Evolutionary conservation across 257 asterid species (phyloP).

Genomic region (Solanum etuberosum): DNA sequence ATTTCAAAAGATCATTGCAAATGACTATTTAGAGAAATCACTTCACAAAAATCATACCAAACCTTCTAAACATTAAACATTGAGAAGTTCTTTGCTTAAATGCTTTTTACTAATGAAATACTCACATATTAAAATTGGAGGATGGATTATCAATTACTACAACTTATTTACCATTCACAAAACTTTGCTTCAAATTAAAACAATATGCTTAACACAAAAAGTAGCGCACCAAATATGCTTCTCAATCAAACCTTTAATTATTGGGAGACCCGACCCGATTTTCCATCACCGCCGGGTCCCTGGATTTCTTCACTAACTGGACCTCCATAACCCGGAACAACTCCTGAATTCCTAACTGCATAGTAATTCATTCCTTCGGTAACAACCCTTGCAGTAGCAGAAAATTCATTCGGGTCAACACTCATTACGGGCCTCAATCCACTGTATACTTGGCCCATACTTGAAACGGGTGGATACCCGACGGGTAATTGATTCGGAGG

Average conservation of each 20-base stretch:
- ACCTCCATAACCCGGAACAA: slow-evolving; percentile 48
- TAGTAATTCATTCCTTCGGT: slow-evolving; percentile 36
- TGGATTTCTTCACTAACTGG: slow-evolving; percentile 56
- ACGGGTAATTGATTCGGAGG: slow-evolving; percentile 53
- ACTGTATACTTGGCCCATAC: slow-evolving; percentile 41
- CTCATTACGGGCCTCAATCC: slow-evolving; percentile 27
- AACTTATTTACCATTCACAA: neutral
- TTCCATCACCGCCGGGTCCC: slow-evolving; percentile 31
- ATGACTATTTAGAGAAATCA: neutral
- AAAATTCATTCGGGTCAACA: slow-evolving; percentile 27
- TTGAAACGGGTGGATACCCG: slow-evolving; percentile 29
- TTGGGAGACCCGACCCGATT: slow-evolving; percentile 47
- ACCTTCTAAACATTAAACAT: neutral
- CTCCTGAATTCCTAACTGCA: slow-evolving; percentile 44
- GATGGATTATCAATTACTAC: neutral
- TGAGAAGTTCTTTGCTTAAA: neutral
- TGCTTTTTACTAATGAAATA: neutral
- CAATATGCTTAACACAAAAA: neutral
- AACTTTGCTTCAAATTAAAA: neutral
- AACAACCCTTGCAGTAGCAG: slow-evolving; percentile 19
- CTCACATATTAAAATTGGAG: neutral
- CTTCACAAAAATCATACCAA: neutral
- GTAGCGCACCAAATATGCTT: neutral
- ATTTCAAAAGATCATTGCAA: neutral
- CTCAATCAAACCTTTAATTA: neutral